Conservation (phyloP, 169 alveolate genomes). For the Plasmodium vivax region DNA sequence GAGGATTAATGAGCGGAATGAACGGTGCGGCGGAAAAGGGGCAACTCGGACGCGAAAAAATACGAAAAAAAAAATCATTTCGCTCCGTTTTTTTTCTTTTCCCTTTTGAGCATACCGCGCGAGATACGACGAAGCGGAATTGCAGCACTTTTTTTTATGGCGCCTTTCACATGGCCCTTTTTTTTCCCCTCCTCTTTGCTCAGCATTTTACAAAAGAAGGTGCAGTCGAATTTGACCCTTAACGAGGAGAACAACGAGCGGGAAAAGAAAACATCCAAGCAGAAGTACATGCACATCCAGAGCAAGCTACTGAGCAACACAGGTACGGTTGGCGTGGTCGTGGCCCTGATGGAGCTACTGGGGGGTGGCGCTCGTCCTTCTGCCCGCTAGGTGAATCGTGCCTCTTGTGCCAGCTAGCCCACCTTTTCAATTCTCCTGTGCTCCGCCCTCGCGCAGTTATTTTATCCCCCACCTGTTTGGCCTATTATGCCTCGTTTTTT, state of each 20-base stretch:
- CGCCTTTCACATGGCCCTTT: not conserved
- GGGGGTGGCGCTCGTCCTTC: not conserved
- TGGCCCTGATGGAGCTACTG: not conserved
- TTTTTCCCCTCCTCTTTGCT: not conserved
- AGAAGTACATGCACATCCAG: constrained; percentile 65
- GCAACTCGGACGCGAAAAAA: not conserved
- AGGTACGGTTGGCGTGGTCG: constrained; percentile 1
- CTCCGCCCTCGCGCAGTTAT: not conserved
- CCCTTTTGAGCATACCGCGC: not conserved
- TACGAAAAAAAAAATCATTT: not conserved
- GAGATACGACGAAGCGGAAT: not conserved
- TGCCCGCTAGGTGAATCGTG: not conserved
- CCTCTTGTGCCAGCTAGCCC: not conserved
- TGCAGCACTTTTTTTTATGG: not conserved
- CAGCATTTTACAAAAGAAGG: constrained; percentile 58
- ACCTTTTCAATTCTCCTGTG: not conserved
- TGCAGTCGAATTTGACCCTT: constrained; percentile 28
- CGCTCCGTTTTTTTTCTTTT: not conserved
- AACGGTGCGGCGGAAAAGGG: constrained; percentile 23
- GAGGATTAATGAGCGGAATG: constrained; percentile 64
- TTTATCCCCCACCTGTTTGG: not conserved
- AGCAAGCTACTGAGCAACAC: constrained; percentile 67
- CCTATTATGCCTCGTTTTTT: not conserved
- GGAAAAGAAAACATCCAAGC: constrained; percentile 26
- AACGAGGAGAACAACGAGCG: constrained; percentile 39